A percentile compares a stretch with the other conserved stretches of the same genome.
Evolutionary conservation across 768 basidiomycete genomes (phyloP).

Genomic region (Podaxis rugospora): DNA sequence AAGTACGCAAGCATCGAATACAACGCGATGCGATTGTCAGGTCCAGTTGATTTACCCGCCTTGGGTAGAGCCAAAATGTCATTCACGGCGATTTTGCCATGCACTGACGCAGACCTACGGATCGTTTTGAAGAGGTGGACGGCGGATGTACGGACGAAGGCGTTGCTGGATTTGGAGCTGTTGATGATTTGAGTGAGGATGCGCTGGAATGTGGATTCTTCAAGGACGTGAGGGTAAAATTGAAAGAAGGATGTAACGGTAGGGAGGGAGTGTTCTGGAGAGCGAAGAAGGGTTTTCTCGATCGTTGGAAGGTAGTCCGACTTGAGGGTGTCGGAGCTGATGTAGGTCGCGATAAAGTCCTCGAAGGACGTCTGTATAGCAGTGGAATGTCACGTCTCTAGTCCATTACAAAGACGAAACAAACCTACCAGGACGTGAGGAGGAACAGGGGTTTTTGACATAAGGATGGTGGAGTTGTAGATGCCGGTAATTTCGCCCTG

Average conservation of each 20-base stretch:
- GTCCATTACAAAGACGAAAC: not conserved
- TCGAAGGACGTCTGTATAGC: constrained; percentile 43
- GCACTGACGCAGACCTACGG: constrained; percentile 19
- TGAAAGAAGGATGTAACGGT: constrained; percentile 57
- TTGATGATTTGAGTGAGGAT: constrained; percentile 57
- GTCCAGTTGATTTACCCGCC: constrained; percentile 79
- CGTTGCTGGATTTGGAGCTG: constrained; percentile 72
- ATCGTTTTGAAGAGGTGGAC: constrained; percentile 51
- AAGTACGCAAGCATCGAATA: constrained; percentile 72
- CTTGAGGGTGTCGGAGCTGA: constrained; percentile 48
- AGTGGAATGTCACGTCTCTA: not conserved
- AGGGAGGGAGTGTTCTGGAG: constrained; percentile 72
- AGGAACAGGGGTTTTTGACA: constrained; percentile 61
- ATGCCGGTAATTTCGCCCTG: constrained; percentile 56
- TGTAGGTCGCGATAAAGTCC: constrained; percentile 55
- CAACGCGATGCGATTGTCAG: constrained; percentile 79
- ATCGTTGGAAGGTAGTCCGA: constrained; percentile 60
- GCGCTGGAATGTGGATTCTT: constrained; percentile 43
- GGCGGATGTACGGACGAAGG: constrained; percentile 52
- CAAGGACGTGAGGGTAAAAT: constrained; percentile 48
- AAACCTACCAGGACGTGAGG: constrained; percentile 52
- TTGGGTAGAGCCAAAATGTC: constrained; percentile 76
- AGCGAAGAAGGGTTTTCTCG: constrained; percentile 77
- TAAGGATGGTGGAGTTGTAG: constrained; percentile 59
- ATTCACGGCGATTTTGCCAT: constrained; percentile 33